These are phyloP conservation scores for Salix exigua DNA, from an alignment of 345 rosid genomes.

Conservation along the genomic window DNA sequence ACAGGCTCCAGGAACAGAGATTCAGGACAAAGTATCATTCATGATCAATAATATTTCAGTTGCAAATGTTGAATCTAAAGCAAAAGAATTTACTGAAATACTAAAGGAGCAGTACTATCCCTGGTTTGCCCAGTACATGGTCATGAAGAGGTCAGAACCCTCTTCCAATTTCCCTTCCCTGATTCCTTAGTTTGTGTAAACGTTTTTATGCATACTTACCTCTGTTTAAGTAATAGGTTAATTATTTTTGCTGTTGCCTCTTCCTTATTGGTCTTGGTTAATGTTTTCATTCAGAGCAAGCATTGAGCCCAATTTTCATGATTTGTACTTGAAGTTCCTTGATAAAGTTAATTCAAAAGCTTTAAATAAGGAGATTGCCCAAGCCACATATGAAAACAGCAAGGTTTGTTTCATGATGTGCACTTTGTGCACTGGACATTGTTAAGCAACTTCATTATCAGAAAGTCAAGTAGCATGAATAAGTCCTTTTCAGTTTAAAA, in stretches of 20 bases:
- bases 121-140: slow-evolving; percentile 99
- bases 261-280: neutral
- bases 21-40: slow-evolving; percentile 87
- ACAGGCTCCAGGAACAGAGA: slow-evolving; percentile 81
- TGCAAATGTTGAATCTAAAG: slow-evolving; percentile 74
- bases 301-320: slow-evolving; percentile 96
- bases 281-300: slow-evolving; percentile 64
- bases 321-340: slow-evolving; percentile 88
- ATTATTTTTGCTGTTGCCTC: neutral
- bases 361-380: slow-evolving; percentile 76
- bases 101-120: slow-evolving; percentile 76
- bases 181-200: neutral
- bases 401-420: slow-evolving; percentile 47
- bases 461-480: neutral
- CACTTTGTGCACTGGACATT: neutral
- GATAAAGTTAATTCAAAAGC: slow-evolving; percentile 81
- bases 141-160: slow-evolving; percentile 79
- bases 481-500: neutral
- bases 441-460: neutral
- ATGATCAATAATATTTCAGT: slow-evolving; percentile 78
- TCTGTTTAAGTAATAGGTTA: neutral
- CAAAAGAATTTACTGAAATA: slow-evolving; percentile 79
- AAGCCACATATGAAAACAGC: slow-evolving; percentile 94
- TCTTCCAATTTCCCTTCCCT: neutral
- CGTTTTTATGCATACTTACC: neutral